Percentiles rank a stretch among this genome's conserved stretches.
Conservation (phyloP, 192 early-diverging fungal species). For the Linderina pennispora region DNA sequence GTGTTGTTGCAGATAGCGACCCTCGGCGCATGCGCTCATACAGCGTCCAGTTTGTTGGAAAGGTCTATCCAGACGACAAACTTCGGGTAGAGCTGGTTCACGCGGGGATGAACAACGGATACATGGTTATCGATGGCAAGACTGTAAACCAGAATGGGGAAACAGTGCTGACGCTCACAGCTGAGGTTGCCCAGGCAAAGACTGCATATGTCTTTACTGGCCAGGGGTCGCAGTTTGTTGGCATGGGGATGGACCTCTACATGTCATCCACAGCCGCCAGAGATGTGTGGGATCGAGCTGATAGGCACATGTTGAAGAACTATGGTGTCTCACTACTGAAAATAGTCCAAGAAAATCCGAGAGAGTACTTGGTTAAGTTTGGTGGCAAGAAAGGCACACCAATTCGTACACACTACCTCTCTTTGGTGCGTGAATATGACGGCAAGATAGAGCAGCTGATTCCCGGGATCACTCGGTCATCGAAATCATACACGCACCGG, state of each 20-base stretch:
- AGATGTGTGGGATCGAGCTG: conserved; percentile 87
- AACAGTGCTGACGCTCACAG: conserved; percentile 68
- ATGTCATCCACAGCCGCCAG: conserved; percentile 69
- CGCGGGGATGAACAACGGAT: conserved; percentile 90
- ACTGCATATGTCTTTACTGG: conserved; percentile 94
- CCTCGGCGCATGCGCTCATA: conserved; percentile 77
- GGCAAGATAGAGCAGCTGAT: conserved; percentile 66
- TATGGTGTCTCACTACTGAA: conserved; percentile 86
- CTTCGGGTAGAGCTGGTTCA: conserved; percentile 80
- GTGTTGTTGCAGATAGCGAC: conserved; percentile 76
- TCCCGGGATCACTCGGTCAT: conserved; percentile 66
- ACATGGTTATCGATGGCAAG: conserved; percentile 84
- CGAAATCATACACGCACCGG: conserved; percentile 74
- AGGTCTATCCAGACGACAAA: conserved; percentile 81
- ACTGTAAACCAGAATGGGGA: conserved; percentile 68
- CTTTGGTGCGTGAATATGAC: too few species aligned
- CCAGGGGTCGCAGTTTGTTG: conserved; percentile 89
- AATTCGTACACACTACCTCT: too few species aligned
- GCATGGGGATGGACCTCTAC: conserved; percentile 97
- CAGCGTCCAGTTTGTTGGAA: conserved; percentile 73
- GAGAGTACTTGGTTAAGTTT: conserved; percentile 61
- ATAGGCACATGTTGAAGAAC: conserved; percentile 68
- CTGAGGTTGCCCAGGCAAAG: conserved; percentile 83
- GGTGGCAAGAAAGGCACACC: conserved; percentile 76
- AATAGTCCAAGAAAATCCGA: conserved; percentile 83